Base-by-base conservation (phyloP, 768 basidiomycete species). In the Pleurotus tuber-regium region DNA sequence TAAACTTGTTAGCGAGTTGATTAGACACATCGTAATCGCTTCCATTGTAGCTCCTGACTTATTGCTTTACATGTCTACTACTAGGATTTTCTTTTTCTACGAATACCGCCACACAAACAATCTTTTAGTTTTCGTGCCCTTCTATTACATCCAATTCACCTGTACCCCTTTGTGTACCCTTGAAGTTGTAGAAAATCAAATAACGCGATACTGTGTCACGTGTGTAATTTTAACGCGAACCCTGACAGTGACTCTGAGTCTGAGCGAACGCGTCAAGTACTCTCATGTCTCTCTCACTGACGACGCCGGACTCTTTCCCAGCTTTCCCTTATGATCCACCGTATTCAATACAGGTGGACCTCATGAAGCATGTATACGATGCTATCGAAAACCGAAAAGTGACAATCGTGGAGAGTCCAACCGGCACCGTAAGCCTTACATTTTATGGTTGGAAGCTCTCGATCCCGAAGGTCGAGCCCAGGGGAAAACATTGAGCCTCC, bases 331-430 rank as follows among this genome's bases (percentile, higher is more conserved):
- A 87, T 61, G 73, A 80, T 12, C 73, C 82, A 3, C 93, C 93
- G 2, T 96, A 96, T 64, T 63, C 76, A 14, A 95, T 96, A 52
- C 96, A 98, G 64, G 70, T 78, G 0, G 80, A 89, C 29, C 81
- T 98, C 23, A 97, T 98, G 95, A 82, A 74, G 14, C 90, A 93
- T 56, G 71, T 98, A 1, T 98, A 94, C 66, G 60, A 76, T 4
- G 76, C 87, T 0, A 87, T 97, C 39, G 92, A 95, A 64, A 57
- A 70, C n/a, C 72, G 71, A 39, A 83, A 83, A 57, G 80, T 97
- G 14, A 80, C 92, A 1, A 86, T 98, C 43, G 78, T 95, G 25
- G 92, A 94, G 66, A 90, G 87, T 57, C 92, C 92, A 0, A 94
- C 92, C 0, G 92, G 92, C 59, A 94, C 92, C 21, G 92, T 91